phyloP scores from a whole-genome alignment of 1,139 yeast genomes.

The Kodamaea alishanica region DNA sequence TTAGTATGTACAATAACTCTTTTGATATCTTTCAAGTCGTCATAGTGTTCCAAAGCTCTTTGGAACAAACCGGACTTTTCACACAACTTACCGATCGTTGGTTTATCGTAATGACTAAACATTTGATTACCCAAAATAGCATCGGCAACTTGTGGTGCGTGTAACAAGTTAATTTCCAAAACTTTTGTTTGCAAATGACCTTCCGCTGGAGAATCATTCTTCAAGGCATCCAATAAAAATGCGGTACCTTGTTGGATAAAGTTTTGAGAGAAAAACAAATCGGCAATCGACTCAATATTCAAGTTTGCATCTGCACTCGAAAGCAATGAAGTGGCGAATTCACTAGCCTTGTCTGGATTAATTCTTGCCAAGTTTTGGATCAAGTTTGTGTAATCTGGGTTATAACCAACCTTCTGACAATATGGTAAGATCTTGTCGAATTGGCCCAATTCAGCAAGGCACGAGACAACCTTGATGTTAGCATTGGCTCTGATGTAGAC shows the following conservation, averaged over 20 bases:
- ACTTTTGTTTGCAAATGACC: slow-evolving; percentile 95
- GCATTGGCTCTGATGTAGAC: slow-evolving; percentile 84
- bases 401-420: slow-evolving; percentile 82
- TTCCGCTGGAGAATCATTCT: slow-evolving; percentile 90
- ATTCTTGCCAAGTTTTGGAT: slow-evolving; percentile 88
- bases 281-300: slow-evolving; percentile 84
- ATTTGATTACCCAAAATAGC: slow-evolving; percentile 94
- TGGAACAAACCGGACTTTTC: slow-evolving; percentile 93
- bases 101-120: slow-evolving; percentile 94
- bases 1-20: slow-evolving; percentile 89
- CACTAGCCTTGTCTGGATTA: slow-evolving; percentile 97
- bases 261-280: slow-evolving; percentile 91
- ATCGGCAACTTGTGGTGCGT: slow-evolving; percentile 99
- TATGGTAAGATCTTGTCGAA: slow-evolving; percentile 94
- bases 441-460: slow-evolving; percentile 93
- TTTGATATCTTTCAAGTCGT: slow-evolving; percentile 91
- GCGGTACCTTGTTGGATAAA: slow-evolving; percentile 98
- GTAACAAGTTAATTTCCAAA: slow-evolving; percentile 85
- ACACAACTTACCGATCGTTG: slow-evolving; percentile 85
- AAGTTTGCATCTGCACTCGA: slow-evolving; percentile 60
- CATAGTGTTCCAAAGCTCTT: slow-evolving; percentile 94
- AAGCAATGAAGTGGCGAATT: slow-evolving; percentile 86
- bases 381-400: slow-evolving; percentile 87
- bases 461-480: slow-evolving; percentile 86
- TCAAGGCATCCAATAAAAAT: slow-evolving; percentile 91